Base-by-base conservation (phyloP, 83 land plant species). In the Picea mariana region DNA sequence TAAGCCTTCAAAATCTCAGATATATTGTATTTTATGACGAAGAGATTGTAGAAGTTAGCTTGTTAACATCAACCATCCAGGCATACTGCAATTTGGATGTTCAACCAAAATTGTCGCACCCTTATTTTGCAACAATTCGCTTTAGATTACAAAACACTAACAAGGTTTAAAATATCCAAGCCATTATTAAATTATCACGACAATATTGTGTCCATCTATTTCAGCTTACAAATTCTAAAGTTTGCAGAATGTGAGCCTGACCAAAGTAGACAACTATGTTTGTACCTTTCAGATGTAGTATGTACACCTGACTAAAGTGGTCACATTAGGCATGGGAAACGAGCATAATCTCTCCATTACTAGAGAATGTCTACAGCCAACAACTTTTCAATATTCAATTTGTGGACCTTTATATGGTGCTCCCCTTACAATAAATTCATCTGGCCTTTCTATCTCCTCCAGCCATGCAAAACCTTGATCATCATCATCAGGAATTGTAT, bases 391-490 rank as follows among this genome's bases (percentile, higher is more conserved):
- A n/a, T 24, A 58, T 73, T 73, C 80, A 34, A 90, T 82, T 71
- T 64, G 85, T 11, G 91, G 92, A 31, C 91, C 92, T 52, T 26
- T 47, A 72, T 90, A 90, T 16, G 42, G 27, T 18, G 83, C 89
- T 34, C 75, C 76, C 47, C 82, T 79, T n/a, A 90, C 86, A 79
- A 81, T 81, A 76, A 81, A 84, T 52, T 88, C 91, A 42, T 83
- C 77, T 59, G 92, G 92, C 9, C 81, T 88, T 60, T 84, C 82
- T 67, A 85, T 83, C 68, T 86, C 92, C 40, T 88, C 91, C 78
- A 90, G 80, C 84, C 88, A 90, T 40, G 67, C 88, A 81, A 16
- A 59, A 66, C 75, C 24, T 44, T 34, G 58, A 42, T 79, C 17
- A 18, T 60, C 77, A 55, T 77, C 73, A 82, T 40, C 81, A 62